These are phyloP conservation scores for Artemisia tridentata DNA, from an alignment of 129 eudicot species.

Conservation along the genomic window DNA sequence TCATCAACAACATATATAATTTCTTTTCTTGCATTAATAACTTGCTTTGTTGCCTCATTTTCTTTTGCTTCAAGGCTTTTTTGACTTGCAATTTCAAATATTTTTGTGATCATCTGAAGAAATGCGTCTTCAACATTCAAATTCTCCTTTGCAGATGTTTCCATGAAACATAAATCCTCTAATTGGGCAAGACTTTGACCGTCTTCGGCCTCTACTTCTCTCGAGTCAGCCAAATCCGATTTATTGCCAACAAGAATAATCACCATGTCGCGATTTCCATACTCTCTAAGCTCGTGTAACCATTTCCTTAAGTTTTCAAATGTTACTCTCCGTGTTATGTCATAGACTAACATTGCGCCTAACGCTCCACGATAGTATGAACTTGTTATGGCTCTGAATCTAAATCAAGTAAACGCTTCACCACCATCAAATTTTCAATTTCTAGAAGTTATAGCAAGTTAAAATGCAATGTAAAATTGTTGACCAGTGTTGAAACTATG, in stretches of 20 bases:
- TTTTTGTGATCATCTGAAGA: constrained; percentile 64
- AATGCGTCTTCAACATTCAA: constrained; percentile 80
- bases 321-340: constrained; percentile 58
- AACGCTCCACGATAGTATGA: constrained; percentile 85
- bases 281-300: constrained; percentile 61
- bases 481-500: not conserved
- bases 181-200: constrained; percentile 64
- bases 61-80: constrained; percentile 50
- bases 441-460: not conserved
- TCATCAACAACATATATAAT: constrained; percentile 54
- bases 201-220: constrained; percentile 55
- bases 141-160: constrained; percentile 77
- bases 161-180: constrained; percentile 66
- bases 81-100: constrained; percentile 53
- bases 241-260: constrained; percentile 76
- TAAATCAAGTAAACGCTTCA: constrained; percentile 17
- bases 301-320: constrained; percentile 69
- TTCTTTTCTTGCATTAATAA: constrained; percentile 51
- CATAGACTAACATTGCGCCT: constrained; percentile 73
- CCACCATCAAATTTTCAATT: not conserved
- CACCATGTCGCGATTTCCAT: constrained; percentile 65
- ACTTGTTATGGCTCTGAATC: constrained; percentile 81
- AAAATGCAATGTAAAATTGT: not conserved
- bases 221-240: constrained; percentile 52
- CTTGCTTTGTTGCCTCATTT: constrained; percentile 25